A percentile compares a stretch with the other conserved stretches of the same genome.
phyloP scores from a whole-genome alignment of 768 basidiomycete species.

The Strobilomyces echinocephalus region DNA sequence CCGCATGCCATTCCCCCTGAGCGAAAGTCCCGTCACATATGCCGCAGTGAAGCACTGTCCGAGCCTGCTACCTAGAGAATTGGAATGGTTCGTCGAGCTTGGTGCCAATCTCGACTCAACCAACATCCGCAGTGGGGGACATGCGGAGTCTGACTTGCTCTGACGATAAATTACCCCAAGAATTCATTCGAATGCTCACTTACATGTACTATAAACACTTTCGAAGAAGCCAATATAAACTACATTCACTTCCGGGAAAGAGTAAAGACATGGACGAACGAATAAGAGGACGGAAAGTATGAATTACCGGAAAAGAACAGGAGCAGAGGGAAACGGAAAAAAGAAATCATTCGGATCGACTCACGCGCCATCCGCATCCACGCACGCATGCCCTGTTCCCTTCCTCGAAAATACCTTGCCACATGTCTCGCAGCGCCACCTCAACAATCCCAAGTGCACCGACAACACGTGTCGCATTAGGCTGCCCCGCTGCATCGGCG shows the following conservation, averaged over 20 bases:
- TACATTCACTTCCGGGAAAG: background rate
- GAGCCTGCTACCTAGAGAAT: too few species aligned
- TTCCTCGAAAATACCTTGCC: conserved; percentile 14
- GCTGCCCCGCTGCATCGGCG: conserved; percentile 20
- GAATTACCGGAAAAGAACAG: too few species aligned
- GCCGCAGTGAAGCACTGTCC: too few species aligned
- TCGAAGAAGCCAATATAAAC: background rate
- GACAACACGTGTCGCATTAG: conserved; percentile 17
- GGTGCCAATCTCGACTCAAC: too few species aligned
- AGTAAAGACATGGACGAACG: background rate
- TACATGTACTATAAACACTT: too few species aligned
- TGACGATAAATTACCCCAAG: background rate
- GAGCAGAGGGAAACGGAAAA: too few species aligned
- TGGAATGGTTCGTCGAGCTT: too few species aligned
- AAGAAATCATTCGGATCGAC: background rate
- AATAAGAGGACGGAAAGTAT: background rate
- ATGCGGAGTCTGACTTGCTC: too few species aligned
- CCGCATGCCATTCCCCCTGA: too few species aligned
- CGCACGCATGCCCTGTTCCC: conserved; percentile 12
- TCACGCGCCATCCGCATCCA: background rate
- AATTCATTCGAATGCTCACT: background rate
- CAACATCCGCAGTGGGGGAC: too few species aligned
- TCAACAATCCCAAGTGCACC: conserved; percentile 13
- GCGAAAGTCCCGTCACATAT: too few species aligned
- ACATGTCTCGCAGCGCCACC: conserved; percentile 14